These are phyloP conservation scores for Penicillium canariense DNA, from an alignment of 495 filamentous ascomycete species.

Conservation along the genomic window DNA sequence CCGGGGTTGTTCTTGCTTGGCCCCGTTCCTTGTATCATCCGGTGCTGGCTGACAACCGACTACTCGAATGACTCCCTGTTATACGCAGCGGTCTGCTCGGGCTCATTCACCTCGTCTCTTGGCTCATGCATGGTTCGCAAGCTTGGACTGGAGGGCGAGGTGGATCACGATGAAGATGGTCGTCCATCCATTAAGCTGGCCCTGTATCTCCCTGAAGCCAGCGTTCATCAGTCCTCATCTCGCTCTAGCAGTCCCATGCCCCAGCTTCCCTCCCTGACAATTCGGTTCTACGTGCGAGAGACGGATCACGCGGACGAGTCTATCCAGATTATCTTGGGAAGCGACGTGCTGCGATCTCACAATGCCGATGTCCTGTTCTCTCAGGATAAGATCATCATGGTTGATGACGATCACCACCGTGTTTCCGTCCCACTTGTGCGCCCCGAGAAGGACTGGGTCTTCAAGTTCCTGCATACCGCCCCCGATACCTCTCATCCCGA, in stretches of 20 bases:
- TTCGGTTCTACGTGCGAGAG: constrained; percentile 72
- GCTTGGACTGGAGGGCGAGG: constrained; percentile 64
- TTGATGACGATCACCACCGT: constrained; percentile 82
- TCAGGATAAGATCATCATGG: constrained; percentile 79
- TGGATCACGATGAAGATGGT: constrained; percentile 63
- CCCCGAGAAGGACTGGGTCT: constrained; percentile 81
- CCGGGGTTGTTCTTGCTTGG: constrained; percentile 80
- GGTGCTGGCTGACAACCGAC: constrained; percentile 86
- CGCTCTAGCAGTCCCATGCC: constrained; percentile 69
- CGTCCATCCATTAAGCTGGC: constrained; percentile 67
- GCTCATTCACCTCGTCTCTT: constrained; percentile 80
- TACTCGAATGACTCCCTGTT: constrained; percentile 84
- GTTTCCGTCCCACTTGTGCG: constrained; percentile 90
- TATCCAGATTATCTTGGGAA: constrained; percentile 82
- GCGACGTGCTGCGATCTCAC: constrained; percentile 80
- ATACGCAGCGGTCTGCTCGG: constrained; percentile 90
- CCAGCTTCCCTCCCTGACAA: constrained; percentile 75
- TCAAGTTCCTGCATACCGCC: constrained; percentile 68
- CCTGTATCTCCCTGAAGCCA: constrained; percentile 88
- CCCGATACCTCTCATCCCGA: constrained; percentile 34
- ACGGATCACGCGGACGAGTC: constrained; percentile 47
- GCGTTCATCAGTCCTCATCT: constrained; percentile 71
- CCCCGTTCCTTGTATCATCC: constrained; percentile 86
- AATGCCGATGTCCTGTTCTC: constrained; percentile 92
- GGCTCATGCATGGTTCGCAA: constrained; percentile 69